phyloP scores from a whole-genome alignment of 1,139 yeast genomes.

The Meyerozyma sp. region DNA sequence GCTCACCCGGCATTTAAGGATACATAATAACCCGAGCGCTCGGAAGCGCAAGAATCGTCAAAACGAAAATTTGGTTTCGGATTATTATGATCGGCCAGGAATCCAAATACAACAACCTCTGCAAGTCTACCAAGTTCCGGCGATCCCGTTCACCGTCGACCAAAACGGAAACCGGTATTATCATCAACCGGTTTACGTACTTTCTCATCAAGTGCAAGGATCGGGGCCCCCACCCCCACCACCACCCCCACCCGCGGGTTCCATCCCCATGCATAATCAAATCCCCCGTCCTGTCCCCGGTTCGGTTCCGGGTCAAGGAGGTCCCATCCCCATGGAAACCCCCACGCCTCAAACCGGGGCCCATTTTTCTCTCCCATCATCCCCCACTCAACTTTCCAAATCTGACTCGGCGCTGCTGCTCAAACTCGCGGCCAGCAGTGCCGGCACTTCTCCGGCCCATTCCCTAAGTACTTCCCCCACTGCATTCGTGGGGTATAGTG shows the following conservation, averaged over 20 bases:
- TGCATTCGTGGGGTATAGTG: constrained; percentile 2
- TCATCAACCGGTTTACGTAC: constrained; percentile 10
- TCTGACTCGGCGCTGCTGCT: not conserved
- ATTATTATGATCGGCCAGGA: not conserved
- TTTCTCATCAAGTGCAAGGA: constrained; percentile 4
- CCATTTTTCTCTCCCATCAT: constrained; percentile 7
- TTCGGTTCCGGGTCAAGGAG: too few species aligned
- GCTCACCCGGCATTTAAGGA: constrained; percentile 81
- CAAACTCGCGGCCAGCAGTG: constrained; percentile 4
- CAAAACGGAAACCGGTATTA: constrained; percentile 8
- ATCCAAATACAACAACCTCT: not conserved
- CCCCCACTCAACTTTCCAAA: constrained; percentile 4
- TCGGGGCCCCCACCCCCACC: not conserved
- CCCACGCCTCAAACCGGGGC: not conserved
- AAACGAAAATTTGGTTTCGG: not conserved
- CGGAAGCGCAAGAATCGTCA: constrained; percentile 11
- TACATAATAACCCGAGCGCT: constrained; percentile 66
- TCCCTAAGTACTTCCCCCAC: constrained; percentile 35
- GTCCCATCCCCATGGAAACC: too few species aligned
- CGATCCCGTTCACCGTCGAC: constrained; percentile 10
- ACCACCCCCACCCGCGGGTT: constrained; percentile 2
- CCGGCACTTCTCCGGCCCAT: constrained; percentile 19
- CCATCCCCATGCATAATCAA: constrained; percentile 3
- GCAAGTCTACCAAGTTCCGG: constrained; percentile 3
- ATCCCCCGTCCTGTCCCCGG: too few species aligned